Evolutionary conservation across 352 stramenopile species (phyloP), one percentile per base, ranked within the genome.

Genomic region (Pythium aristosporum): DNA sequence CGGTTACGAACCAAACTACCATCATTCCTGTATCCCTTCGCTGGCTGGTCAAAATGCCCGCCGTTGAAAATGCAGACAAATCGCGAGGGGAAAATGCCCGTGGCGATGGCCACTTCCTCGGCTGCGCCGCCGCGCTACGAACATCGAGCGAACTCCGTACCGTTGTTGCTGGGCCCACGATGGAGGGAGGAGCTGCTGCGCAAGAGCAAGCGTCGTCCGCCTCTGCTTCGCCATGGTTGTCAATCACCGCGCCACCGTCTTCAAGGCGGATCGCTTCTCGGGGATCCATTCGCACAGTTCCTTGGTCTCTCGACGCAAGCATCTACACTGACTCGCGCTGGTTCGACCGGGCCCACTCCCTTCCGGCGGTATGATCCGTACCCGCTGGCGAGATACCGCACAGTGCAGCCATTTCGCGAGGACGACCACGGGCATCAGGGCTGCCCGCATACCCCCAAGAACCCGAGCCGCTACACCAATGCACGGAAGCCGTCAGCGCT

Each of bases 341-440:
- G 21, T 8, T 42, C 25, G 44, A 36, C 60, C 23, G 37, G 34
- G 3, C 20, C 37, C 13, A 39, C n/a, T 15, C 47, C 48, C 1
- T 68, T 68, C 41, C 62, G 54, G 20, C 47, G 46, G 15, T 69
- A 65, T 48, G 55, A 69, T 12, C 11, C 48, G 37, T 69, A 61
- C 43, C 63, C 63, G 11, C 42, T 11, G 49, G 20, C 48, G 13
- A 44, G 63, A 21, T 69, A 65, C 20, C 28, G 34, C 3, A 52
- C 60, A 10, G 25, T 65, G 41, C 63, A 69, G 10, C 47, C 53
- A 58, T 54, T 59, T 34, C 36, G 30, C 30, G 46, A 54, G 5
- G 41, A 63, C 1, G 42, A 52, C 13, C 36, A 53, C 11, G 20
- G 12, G 1, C 10, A 25, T 2, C 23, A 21, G 2, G 37, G 34